Evolutionary conservation across 306 rosid genomes (phyloP).

Genomic region (Corylus americana): DNA sequence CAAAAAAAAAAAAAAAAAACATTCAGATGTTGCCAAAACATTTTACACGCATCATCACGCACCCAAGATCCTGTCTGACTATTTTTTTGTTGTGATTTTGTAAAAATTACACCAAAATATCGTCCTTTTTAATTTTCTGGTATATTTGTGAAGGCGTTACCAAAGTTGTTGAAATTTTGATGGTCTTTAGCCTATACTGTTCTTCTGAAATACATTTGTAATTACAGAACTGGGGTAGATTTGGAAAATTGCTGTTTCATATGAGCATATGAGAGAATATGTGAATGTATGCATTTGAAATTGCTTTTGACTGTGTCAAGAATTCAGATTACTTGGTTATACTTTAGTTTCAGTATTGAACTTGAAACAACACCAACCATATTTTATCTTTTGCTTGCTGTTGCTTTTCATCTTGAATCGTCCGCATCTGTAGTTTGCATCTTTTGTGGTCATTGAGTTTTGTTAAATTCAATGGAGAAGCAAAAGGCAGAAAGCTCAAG

Average conservation of each 20-base stretch:
- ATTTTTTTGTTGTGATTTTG: conserved; percentile 8
- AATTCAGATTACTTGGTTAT: neutral
- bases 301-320: neutral
- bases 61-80: neutral
- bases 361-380: no score
- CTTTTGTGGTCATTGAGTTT: neutral
- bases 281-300: neutral
- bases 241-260: neutral
- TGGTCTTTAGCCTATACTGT: conserved; percentile 17
- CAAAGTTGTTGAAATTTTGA: conserved; percentile 15
- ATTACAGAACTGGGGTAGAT: conserved; percentile 9
- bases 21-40: conserved; percentile 5
- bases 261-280: neutral
- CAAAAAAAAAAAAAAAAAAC: neutral
- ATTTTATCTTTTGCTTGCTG: no score
- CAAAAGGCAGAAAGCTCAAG: neutral
- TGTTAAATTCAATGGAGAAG: neutral
- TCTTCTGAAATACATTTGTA: conserved; percentile 27
- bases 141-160: conserved; percentile 5
- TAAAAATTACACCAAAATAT: conserved; percentile 27
- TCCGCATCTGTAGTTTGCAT: neutral
- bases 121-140: neutral
- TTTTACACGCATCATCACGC: conserved; percentile 11
- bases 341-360: neutral
- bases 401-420: no score